Evolutionary conservation across 208 protist genomes (phyloP).

Genomic region (Leishmania mexicana): DNA sequence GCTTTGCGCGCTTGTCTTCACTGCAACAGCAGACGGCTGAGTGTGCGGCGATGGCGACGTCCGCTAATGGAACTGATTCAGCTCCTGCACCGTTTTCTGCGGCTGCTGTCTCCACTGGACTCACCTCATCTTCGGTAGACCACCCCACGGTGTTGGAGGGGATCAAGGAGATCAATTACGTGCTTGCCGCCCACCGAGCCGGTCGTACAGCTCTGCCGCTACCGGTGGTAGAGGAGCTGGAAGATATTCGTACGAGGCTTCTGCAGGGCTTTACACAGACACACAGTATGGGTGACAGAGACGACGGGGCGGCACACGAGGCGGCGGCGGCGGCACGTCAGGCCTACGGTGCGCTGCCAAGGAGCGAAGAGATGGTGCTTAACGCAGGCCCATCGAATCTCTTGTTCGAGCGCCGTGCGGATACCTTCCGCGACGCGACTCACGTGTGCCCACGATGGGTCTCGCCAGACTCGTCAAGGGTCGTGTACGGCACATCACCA

Average conservation of each 20-base stretch:
- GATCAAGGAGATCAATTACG: conserved; percentile 42
- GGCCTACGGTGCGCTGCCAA: neutral
- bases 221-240: conserved; percentile 41
- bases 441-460: conserved; percentile 26
- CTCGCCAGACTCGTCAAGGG: conserved; percentile 24
- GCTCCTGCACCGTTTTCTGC: neutral
- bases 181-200: conserved; percentile 34
- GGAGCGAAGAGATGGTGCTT: too few species aligned
- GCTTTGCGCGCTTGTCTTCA: neutral
- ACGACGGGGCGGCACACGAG: neutral
- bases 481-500: conserved; percentile 26
- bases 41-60: neutral
- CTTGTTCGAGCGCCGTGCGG: neutral
- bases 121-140: conserved; percentile 9
- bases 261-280: conserved; percentile 14
- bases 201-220: conserved; percentile 26
- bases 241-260: conserved; percentile 42
- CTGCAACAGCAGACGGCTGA: neutral
- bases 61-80: neutral
- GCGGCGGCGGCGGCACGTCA: neutral
- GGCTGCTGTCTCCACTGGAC: neutral
- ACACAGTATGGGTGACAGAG: neutral
- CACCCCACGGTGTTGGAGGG: conserved; percentile 30
- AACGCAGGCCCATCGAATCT: neutral
- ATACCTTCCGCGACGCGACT: neutral